Base-by-base conservation (phyloP, 2,329 filamentous ascomycete species). In the Beauveria medogensis region DNA sequence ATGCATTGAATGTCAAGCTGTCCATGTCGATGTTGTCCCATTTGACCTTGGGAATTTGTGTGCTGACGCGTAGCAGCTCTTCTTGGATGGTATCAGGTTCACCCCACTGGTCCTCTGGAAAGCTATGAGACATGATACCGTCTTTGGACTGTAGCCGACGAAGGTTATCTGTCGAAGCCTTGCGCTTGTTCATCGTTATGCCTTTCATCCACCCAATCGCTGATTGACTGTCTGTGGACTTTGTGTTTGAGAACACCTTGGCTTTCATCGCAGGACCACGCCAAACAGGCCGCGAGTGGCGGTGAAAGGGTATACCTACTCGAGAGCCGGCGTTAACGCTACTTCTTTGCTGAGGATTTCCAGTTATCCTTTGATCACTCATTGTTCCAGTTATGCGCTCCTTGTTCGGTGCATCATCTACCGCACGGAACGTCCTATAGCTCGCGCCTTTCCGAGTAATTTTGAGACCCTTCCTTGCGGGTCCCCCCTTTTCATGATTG, bases 361-460 rank as follows among this genome's bases (percentile, higher is more conserved):
- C 73, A 78, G 34, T 73, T 1, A 81, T 78, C 37, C 81, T 79
- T 48, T 81, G 77, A 63, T 85, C 83, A 63, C 81, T 87, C 80
- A 87, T 87, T 0, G 83, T 87, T 2, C 82, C 78, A 46, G 75
- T 75, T 66, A 81, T 81, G 63, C 84, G 84, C 61, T 88, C 85
- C 26, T 80, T 77, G 52, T 80, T 79, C 44, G 78, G 72, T 53
- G 76, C 77, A 60, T 84, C 83, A 59, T 89, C 87, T 22, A 89
- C 80, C 46, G 91, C 86, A 51, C 90, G 86, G 68, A 93, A 97
- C 0, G 90, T 93, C 71, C 89, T 90, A 77, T 97, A 97, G 2
- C 82, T 77, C 6, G 92, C 91, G 12, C 92, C 92, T 71, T 87
- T 87, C n/a, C 92, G 85, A 14, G 92, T 96, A 47, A 92, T 77